A percentile compares a stretch with the other conserved stretches of the same genome.
Evolutionary conservation across 331 rosid species (phyloP).

Genomic region (Arachis monticola): DNA sequence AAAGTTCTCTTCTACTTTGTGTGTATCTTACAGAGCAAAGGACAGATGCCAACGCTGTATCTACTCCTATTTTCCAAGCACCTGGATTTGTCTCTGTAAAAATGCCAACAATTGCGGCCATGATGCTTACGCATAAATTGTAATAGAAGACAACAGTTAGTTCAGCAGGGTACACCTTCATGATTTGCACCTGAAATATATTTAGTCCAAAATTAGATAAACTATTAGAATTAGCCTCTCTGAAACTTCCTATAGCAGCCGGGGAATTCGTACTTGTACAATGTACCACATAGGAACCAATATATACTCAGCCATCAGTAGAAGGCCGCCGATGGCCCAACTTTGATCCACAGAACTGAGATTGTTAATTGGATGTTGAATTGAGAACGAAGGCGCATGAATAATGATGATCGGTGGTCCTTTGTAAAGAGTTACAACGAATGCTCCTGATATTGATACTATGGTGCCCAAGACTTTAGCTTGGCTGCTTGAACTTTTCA

Average conservation of each 20-base stretch:
- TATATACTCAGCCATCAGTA: constrained; percentile 76
- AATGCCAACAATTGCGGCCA: constrained; percentile 65
- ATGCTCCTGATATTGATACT: constrained; percentile 85
- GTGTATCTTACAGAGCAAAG: constrained; percentile 76
- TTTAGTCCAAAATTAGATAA: constrained; percentile 1
- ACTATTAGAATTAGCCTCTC: background rate
- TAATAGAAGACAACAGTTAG: constrained; percentile 85
- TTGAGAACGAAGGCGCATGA: constrained; percentile 41
- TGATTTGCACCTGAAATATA: constrained; percentile 75
- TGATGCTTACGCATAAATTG: constrained; percentile 65
- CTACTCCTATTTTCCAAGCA: constrained; percentile 71
- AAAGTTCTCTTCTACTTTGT: background rate
- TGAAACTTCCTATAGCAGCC: background rate
- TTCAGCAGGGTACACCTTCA: constrained; percentile 90
- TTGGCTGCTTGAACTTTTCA: constrained; percentile 56
- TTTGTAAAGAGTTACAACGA: constrained; percentile 74
- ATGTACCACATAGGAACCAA: constrained; percentile 89
- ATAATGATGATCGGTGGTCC: constrained; percentile 65
- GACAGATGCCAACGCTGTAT: constrained; percentile 67
- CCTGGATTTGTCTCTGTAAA: constrained; percentile 64
- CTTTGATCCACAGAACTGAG: constrained; percentile 41
- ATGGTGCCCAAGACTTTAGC: constrained; percentile 76
- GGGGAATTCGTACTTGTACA: constrained; percentile 63
- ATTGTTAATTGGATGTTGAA: constrained; percentile 35
- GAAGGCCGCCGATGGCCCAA: constrained; percentile 85